Conservation (phyloP, 208 protist genomes). For the Trypanosoma vivax region DNA sequence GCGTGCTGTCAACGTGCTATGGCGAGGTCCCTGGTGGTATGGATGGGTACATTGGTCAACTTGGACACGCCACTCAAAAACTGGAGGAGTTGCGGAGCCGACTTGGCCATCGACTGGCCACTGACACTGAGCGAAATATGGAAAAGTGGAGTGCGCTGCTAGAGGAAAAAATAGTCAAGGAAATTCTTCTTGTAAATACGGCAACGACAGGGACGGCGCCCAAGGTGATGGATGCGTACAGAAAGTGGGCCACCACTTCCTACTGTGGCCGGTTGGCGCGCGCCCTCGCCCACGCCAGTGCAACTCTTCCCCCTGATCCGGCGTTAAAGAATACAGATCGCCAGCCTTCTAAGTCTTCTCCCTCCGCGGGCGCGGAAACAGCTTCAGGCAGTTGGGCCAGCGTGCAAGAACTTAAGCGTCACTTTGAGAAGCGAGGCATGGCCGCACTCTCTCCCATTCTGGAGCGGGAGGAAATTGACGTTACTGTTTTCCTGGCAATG, state of each 20-base stretch:
- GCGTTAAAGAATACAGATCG: not conserved
- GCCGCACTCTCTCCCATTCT: slow-evolving; percentile 32
- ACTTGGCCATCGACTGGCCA: slow-evolving; percentile 46
- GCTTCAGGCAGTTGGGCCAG: slow-evolving; percentile 29
- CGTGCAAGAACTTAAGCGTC: slow-evolving; percentile 36
- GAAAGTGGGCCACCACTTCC: slow-evolving; percentile 22
- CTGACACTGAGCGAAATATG: slow-evolving; percentile 48
- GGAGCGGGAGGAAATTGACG: slow-evolving; percentile 69
- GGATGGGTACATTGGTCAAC: slow-evolving; percentile 30
- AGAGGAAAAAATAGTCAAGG: slow-evolving; percentile 35
- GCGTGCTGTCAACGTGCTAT: slow-evolving; percentile 41
- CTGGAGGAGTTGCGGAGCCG: slow-evolving; percentile 66
- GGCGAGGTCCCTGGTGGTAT: slow-evolving; percentile 57
- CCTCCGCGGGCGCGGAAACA: not conserved
- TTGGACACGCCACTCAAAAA: slow-evolving; percentile 26
- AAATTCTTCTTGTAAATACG: slow-evolving; percentile 36
- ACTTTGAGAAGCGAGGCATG: slow-evolving; percentile 65
- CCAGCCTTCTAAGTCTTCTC: not conserved
- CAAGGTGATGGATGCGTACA: slow-evolving; percentile 16
- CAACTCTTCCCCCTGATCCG: slow-evolving; percentile 41
- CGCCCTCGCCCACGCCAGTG: slow-evolving; percentile 33
- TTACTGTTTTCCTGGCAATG: slow-evolving; percentile 77
- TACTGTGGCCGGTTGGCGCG: slow-evolving; percentile 22
- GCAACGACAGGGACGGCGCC: slow-evolving; percentile 18
- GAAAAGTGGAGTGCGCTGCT: slow-evolving; percentile 37